Evolutionary conservation across 2,329 filamentous ascomycete genomes (phyloP).

Genomic region (Penicillium sp.): DNA sequence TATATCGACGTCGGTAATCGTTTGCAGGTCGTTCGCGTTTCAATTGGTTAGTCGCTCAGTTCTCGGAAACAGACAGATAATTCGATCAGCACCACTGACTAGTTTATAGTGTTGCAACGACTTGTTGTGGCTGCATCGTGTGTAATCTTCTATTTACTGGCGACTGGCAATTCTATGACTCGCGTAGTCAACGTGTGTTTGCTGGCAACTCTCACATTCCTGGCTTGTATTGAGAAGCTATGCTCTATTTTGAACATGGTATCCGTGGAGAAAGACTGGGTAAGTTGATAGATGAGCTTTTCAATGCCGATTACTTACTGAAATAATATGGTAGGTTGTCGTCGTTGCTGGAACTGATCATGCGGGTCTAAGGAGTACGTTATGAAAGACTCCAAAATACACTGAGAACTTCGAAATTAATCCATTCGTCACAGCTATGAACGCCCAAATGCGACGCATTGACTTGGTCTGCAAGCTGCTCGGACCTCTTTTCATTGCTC

Average conservation of each 20-base stretch:
- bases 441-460: constrained; percentile 57
- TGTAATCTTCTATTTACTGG: constrained; percentile 43
- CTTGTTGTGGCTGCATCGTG: constrained; percentile 53
- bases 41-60: constrained; percentile 12
- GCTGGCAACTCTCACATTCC: constrained; percentile 38
- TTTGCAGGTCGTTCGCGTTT: constrained; percentile 20
- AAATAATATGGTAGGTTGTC: constrained; percentile 16
- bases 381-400: background rate
- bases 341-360: constrained; percentile 17
- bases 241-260: constrained; percentile 67
- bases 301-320: background rate
- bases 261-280: constrained; percentile 72
- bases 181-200: constrained; percentile 33
- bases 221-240: constrained; percentile 72
- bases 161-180: background rate
- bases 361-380: constrained; percentile 13
- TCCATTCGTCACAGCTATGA: background rate
- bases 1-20: constrained; percentile 47
- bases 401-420: background rate
- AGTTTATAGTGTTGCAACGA: constrained; percentile 35
- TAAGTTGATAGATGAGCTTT: constrained; percentile 36
- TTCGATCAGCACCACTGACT: background rate
- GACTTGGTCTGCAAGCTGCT: constrained; percentile 61
- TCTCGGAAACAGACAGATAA: background rate
- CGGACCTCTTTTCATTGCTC: constrained; percentile 57